These are phyloP conservation scores for Puccinia coronata DNA, from an alignment of 1,284 basidiomycete species.

Conservation along the genomic window DNA sequence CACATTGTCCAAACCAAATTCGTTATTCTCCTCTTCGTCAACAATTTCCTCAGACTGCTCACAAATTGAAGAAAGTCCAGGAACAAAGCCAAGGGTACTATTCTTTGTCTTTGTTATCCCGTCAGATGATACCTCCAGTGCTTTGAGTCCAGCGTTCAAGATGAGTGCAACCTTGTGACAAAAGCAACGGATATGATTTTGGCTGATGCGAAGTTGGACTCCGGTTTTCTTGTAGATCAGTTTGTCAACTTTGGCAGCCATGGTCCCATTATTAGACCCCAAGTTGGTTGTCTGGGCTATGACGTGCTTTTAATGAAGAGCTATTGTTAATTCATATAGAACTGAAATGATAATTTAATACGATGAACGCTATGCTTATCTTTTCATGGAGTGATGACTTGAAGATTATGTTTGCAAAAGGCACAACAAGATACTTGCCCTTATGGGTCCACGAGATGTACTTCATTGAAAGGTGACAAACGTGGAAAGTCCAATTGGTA, in stretches of 20 bases:
- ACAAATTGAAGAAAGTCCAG: neutral
- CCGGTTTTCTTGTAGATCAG: neutral
- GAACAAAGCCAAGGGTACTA: neutral
- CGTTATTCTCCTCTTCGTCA: neutral
- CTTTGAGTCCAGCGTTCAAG: constrained; percentile 12
- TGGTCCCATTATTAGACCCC: constrained; percentile 11
- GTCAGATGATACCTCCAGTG: neutral
- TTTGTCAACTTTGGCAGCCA: constrained; percentile 1
- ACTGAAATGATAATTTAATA: too few relatives aligned
- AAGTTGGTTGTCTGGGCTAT: constrained; percentile 9
- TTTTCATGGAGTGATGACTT: constrained; percentile 7
- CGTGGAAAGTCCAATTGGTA: neutral
- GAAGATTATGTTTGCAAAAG: constrained; percentile 1
- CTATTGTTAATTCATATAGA: too few relatives aligned
- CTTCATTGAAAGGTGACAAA: constrained; percentile 3
- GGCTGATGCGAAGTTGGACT: neutral
- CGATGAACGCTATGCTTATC: neutral
- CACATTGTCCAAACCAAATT: too few relatives aligned
- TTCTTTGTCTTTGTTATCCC: neutral
- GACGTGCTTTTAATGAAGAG: neutral
- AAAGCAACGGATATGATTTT: neutral
- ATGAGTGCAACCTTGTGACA: constrained; percentile 24
- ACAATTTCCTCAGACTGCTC: neutral
- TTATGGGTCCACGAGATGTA: neutral
- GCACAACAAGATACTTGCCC: constrained; percentile 11